Percentiles rank a stretch among this genome's conserved stretches.
These are phyloP conservation scores for Trichoderma semiorbis DNA, from an alignment of 2,329 filamentous ascomycete species.

Conservation along the genomic window DNA sequence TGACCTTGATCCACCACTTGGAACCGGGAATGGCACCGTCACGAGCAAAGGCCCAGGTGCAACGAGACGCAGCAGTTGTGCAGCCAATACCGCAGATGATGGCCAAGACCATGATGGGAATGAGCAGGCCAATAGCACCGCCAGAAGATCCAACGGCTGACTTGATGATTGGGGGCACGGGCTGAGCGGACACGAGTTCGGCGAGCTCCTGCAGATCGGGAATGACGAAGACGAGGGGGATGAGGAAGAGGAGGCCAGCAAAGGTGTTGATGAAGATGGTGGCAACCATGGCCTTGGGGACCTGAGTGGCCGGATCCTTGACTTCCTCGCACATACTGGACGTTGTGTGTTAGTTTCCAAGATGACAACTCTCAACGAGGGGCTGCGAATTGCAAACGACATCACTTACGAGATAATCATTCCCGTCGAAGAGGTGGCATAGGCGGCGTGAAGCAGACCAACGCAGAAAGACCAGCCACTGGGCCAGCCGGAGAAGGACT, in stretches of 20 bases:
- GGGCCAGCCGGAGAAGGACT: constrained; percentile 65
- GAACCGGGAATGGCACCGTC: constrained; percentile 67
- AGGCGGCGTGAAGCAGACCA: constrained; percentile 68
- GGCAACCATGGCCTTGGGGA: constrained; percentile 69
- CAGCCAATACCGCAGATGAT: constrained; percentile 66
- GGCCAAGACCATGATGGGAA: constrained; percentile 64
- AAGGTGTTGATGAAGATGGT: constrained; percentile 65
- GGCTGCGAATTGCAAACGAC: too few species aligned
- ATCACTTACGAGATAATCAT: constrained; percentile 71
- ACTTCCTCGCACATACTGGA: constrained; percentile 71
- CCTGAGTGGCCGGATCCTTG: constrained; percentile 60
- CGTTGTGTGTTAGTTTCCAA: not conserved
- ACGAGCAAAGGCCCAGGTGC: constrained; percentile 66
- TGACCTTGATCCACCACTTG: constrained; percentile 57
- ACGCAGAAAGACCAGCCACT: constrained; percentile 71
- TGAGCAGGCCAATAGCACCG: constrained; percentile 58
- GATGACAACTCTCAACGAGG: not conserved
- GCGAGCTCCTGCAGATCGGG: constrained; percentile 57
- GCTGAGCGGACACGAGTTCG: constrained; percentile 54
- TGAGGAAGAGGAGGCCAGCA: constrained; percentile 63
- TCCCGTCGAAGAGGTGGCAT: constrained; percentile 71
- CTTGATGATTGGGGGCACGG: constrained; percentile 62
- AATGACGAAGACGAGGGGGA: constrained; percentile 67
- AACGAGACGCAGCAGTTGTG: constrained; percentile 65
- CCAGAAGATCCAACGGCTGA: constrained; percentile 58